These are phyloP conservation scores for Zymoseptoria ardabiliae DNA, from an alignment of 2,329 filamentous ascomycete species.

Conservation along the genomic window DNA sequence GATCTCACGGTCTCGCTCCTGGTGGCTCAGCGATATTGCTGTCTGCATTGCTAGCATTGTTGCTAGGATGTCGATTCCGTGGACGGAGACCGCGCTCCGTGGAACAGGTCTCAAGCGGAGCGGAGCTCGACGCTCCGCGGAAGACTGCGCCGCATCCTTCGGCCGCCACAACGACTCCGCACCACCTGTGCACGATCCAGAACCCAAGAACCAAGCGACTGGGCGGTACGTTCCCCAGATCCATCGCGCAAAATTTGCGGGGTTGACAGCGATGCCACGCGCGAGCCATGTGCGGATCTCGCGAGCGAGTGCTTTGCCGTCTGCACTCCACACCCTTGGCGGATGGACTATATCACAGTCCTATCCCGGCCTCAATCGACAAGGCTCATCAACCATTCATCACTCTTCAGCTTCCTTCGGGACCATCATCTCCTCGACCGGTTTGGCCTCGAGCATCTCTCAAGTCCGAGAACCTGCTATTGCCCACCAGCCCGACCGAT, in stretches of 20 bases:
- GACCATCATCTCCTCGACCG: background rate
- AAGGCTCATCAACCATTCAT: background rate
- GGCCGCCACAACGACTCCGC: background rate
- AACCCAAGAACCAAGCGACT: background rate
- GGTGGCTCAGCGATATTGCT: background rate
- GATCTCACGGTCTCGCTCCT: background rate
- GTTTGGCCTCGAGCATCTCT: background rate
- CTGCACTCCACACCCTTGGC: background rate
- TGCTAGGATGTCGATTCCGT: background rate
- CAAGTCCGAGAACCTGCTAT: background rate
- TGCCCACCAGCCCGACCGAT: background rate
- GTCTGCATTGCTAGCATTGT: background rate
- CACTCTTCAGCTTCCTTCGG: background rate
- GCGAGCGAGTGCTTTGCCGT: background rate
- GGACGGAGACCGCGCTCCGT: background rate
- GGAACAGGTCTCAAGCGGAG: background rate
- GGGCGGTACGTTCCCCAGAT: background rate
- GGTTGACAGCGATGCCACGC: background rate
- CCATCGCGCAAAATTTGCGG: background rate
- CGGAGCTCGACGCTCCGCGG: background rate
- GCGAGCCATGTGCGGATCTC: background rate
- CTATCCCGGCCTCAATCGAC: background rate
- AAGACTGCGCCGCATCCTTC: background rate
- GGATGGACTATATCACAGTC: background rate
- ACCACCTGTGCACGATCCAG: background rate